A percentile compares a stretch with the other conserved stretches of the same genome.
These are phyloP conservation scores for Cyclocybe aegerita DNA, from an alignment of 768 basidiomycete genomes.

Conservation along the genomic window DNA sequence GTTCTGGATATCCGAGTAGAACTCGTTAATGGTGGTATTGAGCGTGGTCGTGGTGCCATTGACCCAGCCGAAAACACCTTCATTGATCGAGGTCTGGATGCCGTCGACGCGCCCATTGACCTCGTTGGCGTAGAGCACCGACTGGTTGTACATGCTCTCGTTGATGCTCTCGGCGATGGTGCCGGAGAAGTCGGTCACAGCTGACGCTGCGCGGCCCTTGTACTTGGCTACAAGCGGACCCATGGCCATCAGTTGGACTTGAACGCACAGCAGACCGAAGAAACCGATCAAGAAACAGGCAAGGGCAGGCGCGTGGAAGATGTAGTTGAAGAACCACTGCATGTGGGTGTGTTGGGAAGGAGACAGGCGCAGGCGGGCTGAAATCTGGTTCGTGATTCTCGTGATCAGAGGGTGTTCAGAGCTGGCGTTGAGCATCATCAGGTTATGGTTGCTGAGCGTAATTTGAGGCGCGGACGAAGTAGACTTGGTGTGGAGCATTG, in stretches of 20 bases:
- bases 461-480: conserved; percentile 45
- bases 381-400: conserved; percentile 56
- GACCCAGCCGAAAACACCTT: conserved; percentile 93
- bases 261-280: conserved; percentile 82
- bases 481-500: conserved; percentile 43
- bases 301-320: conserved; percentile 89
- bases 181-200: conserved; percentile 64
- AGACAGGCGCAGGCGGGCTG: conserved; percentile 50
- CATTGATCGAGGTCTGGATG: conserved; percentile 77
- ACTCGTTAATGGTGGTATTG: conserved; percentile 81
- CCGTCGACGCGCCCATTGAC: conserved; percentile 71
- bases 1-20: conserved; percentile 84
- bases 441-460: conserved; percentile 70
- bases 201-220: conserved; percentile 55
- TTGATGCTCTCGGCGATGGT: conserved; percentile 79
- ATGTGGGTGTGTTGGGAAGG: conserved; percentile 66
- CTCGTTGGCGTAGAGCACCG: conserved; percentile 69
- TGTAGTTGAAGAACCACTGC: conserved; percentile 88
- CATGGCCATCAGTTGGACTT: conserved; percentile 84
- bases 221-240: conserved; percentile 72
- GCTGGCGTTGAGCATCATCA: conserved; percentile 71
- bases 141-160: conserved; percentile 80
- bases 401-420: conserved; percentile 74
- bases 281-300: conserved; percentile 92
- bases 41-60: conserved; percentile 86